A percentile compares a stretch with the other conserved stretches of the same genome.
phyloP scores from a whole-genome alignment of 208 protist genomes.

The Porcisia deanei region DNA sequence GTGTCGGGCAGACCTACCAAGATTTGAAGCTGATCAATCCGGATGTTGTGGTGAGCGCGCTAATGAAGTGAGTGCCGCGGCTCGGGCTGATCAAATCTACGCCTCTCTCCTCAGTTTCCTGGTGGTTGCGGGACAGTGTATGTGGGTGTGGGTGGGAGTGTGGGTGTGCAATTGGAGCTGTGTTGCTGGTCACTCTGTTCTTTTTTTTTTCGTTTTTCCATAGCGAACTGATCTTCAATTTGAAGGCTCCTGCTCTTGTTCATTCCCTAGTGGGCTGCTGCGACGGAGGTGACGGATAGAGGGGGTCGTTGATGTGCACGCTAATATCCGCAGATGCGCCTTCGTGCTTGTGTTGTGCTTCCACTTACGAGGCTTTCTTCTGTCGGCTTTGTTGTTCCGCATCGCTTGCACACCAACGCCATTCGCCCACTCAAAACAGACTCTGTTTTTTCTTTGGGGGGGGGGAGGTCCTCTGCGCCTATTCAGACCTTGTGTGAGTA shows the following conservation, averaged over 20 bases:
- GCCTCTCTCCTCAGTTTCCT: background rate
- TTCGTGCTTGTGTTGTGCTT: background rate
- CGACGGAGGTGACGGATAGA: background rate
- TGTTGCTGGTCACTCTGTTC: background rate
- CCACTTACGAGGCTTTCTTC: too few species aligned
- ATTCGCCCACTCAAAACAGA: background rate
- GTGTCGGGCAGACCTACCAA: slow-evolving; percentile 98
- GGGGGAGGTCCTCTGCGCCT: background rate
- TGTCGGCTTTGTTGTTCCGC: background rate
- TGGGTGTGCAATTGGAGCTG: background rate
- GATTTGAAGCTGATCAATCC: slow-evolving; percentile 97
- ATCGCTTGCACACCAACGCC: background rate
- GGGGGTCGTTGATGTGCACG: background rate
- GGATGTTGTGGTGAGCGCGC: slow-evolving; percentile 93
- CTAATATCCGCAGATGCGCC: background rate
- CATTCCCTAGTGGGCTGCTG: background rate
- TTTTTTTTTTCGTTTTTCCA: background rate
- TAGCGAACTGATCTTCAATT: background rate
- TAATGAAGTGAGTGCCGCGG: slow-evolving; percentile 83
- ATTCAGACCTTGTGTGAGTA: background rate
- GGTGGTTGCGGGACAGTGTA: background rate
- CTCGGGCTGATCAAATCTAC: background rate
- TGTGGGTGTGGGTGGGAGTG: background rate
- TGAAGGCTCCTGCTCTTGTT: background rate
- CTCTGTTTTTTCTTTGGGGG: background rate